These are phyloP conservation scores for Erythrophleum ivorense DNA, from an alignment of 331 rosid species.

Conservation along the genomic window DNA sequence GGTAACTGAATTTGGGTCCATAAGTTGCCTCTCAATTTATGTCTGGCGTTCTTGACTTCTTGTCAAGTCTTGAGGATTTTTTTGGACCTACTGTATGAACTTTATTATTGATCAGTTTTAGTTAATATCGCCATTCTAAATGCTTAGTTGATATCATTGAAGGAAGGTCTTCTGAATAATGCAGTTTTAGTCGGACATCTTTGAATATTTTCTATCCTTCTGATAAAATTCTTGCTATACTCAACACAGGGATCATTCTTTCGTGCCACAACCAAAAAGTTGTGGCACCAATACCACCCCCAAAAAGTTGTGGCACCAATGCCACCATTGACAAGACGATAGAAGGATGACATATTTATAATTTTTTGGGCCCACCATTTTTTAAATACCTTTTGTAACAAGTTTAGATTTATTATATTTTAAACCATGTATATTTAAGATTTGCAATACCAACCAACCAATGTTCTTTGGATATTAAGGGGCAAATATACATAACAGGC, in stretches of 20 bases:
- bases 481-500: not conserved
- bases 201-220: constrained; percentile 19
- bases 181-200: constrained; percentile 22
- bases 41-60: constrained; percentile 15
- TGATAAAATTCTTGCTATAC: constrained; percentile 1
- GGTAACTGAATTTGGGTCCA: constrained; percentile 24
- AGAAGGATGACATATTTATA: not conserved
- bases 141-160: constrained; percentile 26
- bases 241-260: not conserved
- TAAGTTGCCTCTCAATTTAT: constrained; percentile 27
- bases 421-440: not conserved
- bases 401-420: not conserved
- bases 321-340: not conserved
- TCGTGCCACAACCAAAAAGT: not conserved
- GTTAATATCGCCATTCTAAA: not conserved
- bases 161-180: constrained; percentile 18
- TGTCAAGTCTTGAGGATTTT: constrained; percentile 33
- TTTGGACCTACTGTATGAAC: constrained; percentile 1
- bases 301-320: not conserved
- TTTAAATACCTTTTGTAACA: not conserved
- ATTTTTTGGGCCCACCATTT: not conserved
- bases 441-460: not conserved
- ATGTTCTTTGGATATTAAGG: constrained; percentile 3
- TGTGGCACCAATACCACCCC: not conserved
- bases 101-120: constrained; percentile 16